Evolutionary conservation across 495 filamentous ascomycete species (phyloP).

Genomic region (Neurospora sp.): DNA sequence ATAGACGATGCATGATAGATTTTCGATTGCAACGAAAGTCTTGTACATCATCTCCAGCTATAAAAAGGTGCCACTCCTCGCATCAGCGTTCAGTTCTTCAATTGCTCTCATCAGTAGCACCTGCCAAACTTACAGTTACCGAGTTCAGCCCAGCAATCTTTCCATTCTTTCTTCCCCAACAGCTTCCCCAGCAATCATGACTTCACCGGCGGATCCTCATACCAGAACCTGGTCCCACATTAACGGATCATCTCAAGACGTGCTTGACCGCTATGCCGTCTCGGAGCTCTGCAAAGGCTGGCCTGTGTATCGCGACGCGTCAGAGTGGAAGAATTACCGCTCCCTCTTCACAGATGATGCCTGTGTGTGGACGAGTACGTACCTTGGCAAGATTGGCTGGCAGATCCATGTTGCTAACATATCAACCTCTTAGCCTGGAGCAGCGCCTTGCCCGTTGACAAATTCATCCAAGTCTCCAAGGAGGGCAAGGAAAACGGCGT

Average conservation of each 20-base stretch:
- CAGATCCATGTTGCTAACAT: neutral
- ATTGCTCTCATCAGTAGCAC: neutral
- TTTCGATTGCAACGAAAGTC: no score
- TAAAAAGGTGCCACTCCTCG: neutral
- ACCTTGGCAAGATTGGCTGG: neutral
- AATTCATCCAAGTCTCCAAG: conserved; percentile 51
- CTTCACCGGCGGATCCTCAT: conserved; percentile 34
- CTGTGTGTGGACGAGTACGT: conserved; percentile 49
- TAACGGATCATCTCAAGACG: conserved; percentile 40
- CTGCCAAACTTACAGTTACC: neutral
- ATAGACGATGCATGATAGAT: neutral
- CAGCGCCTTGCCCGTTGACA: conserved; percentile 38
- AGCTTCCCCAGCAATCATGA: conserved; percentile 21
- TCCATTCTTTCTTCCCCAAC: neutral
- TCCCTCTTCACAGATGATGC: conserved; percentile 50
- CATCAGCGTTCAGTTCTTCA: neutral
- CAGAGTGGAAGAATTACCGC: conserved; percentile 56
- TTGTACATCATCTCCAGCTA: neutral
- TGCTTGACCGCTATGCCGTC: conserved; percentile 44
- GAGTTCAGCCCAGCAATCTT: neutral
- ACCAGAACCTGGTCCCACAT: conserved; percentile 39
- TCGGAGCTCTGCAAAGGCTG: conserved; percentile 58
- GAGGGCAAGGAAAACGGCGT: conserved; percentile 49
- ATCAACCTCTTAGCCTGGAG: conserved; percentile 39
- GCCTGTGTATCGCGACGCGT: conserved; percentile 55